phyloP scores from a whole-genome alignment of 805 yeast genomes.

The Saccharomycopsis microspora region DNA sequence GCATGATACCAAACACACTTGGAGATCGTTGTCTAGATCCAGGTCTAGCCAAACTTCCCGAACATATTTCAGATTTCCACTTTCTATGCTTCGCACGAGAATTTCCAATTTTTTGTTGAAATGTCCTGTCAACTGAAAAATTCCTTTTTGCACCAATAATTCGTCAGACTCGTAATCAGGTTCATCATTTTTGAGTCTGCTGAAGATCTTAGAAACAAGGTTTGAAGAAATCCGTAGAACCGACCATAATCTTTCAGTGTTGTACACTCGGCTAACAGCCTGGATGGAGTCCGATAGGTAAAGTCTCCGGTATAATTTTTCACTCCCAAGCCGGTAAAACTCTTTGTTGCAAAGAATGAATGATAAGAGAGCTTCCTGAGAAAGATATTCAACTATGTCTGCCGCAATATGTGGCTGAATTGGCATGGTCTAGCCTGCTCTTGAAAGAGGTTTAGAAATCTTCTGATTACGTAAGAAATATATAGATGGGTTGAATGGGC shows the following conservation, averaged over 20 bases:
- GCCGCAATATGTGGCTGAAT: no score
- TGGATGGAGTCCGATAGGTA: constrained; percentile 4
- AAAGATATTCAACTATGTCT: constrained; percentile 5
- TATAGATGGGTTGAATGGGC: no score
- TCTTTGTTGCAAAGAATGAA: background rate
- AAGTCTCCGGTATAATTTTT: constrained; percentile 2
- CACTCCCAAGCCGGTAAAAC: background rate
- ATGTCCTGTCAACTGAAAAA: background rate
- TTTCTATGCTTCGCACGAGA: background rate
- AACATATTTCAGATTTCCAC: background rate
- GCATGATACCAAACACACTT: background rate
- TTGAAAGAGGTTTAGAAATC: no score
- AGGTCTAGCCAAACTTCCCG: constrained; percentile 13
- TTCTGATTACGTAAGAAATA: no score
- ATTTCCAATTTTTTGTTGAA: background rate
- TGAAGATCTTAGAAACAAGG: no score
- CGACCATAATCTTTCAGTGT: constrained; percentile 3
- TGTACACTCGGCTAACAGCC: background rate
- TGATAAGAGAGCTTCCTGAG: constrained; percentile 1
- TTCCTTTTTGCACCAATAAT: background rate
- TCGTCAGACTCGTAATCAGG: no score
- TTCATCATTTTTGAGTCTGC: no score
- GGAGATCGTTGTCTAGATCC: constrained; percentile 3
- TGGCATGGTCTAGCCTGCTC: no score
- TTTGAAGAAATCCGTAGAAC: background rate